Percentiles rank a stretch among this genome's conserved stretches.
These are phyloP conservation scores for Ogataea corticis DNA, from an alignment of 805 yeast species.

Conservation along the genomic window DNA sequence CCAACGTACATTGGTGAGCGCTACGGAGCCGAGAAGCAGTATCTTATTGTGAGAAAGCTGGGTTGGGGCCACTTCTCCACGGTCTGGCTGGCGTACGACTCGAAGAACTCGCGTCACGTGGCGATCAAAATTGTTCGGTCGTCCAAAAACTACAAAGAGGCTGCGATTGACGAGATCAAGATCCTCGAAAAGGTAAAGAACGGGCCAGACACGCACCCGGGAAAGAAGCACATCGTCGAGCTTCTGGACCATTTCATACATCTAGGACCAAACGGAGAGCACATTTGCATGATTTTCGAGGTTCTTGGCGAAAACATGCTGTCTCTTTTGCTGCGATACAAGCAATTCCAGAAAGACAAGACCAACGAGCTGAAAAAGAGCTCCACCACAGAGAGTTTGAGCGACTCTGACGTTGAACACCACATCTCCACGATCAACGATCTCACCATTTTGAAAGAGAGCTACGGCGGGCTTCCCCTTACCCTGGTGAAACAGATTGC, in stretches of 20 bases:
- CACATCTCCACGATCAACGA: slow-evolving; percentile 32
- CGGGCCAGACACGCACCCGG: slow-evolving; percentile 43
- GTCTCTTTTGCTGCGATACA: slow-evolving; percentile 50
- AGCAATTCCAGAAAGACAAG: slow-evolving; percentile 36
- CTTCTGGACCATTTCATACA: slow-evolving; percentile 57
- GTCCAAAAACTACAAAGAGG: slow-evolving; percentile 52
- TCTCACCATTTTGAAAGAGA: slow-evolving; percentile 38
- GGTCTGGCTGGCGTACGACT: slow-evolving; percentile 62
- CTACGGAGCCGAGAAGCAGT: slow-evolving; percentile 46
- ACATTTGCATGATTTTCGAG: slow-evolving; percentile 67
- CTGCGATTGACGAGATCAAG: slow-evolving; percentile 64
- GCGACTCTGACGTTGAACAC: slow-evolving; percentile 12
- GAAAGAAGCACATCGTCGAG: slow-evolving; percentile 52
- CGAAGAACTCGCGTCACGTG: slow-evolving; percentile 43
- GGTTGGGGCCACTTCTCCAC: slow-evolving; percentile 78
- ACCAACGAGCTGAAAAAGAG: slow-evolving; percentile 26
- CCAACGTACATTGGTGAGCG: slow-evolving; percentile 58
- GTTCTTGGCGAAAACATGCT: slow-evolving; percentile 61
- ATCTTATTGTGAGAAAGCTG: slow-evolving; percentile 52
- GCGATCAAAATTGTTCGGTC: slow-evolving; percentile 65
- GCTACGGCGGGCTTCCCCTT: slow-evolving; percentile 56
- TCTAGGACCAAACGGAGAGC: slow-evolving; percentile 62
- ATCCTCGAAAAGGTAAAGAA: slow-evolving; percentile 40
- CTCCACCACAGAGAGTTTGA: slow-evolving; percentile 11
- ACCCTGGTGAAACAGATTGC: slow-evolving; percentile 55